Evolutionary conservation across 441 rosid genomes (phyloP), one percentile per base, ranked within the genome.

Genomic region (Biscutella auriculata): DNA sequence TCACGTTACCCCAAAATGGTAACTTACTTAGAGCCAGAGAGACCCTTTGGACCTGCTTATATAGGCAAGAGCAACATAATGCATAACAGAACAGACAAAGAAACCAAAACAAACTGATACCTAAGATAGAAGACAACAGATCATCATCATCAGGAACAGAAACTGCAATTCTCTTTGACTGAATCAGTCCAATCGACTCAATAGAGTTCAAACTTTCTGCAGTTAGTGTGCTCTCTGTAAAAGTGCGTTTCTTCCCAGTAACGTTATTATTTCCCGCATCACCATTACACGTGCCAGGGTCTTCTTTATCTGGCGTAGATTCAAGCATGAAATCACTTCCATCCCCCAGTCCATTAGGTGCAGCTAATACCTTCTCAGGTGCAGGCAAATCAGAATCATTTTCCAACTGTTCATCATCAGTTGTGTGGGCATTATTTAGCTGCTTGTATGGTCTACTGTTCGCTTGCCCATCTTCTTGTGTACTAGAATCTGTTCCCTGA

Each of bases 141-240:
- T 94, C 99, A 53, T 85, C 87, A 53, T 94, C 99, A 70, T 84
- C 93, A 58, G 99, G 99, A 78, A 94, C 58, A 45, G 86, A 85
- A 50, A 71, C 82, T 37, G 71, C 75, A 10, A 79, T 84, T 78
- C 76, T 77, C 74, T 74, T 82, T 23, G 82, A 79, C 62, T 35
- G 71, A 19, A 70, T 66, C 59, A 73, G 64, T 53, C 82, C 92
- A 69, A 76, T 83, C 56, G 97, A 82, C 73, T 82, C 95, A 28
- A 73, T 72, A 48, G 89, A 79, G 62, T 84, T 76, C 71, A 82
- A 60, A 77, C 85, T 82, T 71, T 79, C 86, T 54, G 78, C 71
- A 27, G 88, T 81, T 6, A 76, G 53, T n/a, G 87, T 72, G 76
- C 95, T 84, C 74, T 90, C 99, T 1, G 87, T 77, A 54, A 80